A percentile compares a stretch with the other conserved stretches of the same genome.
These are phyloP conservation scores for Picea abies DNA, from an alignment of 83 land plant genomes.

Conservation along the genomic window DNA sequence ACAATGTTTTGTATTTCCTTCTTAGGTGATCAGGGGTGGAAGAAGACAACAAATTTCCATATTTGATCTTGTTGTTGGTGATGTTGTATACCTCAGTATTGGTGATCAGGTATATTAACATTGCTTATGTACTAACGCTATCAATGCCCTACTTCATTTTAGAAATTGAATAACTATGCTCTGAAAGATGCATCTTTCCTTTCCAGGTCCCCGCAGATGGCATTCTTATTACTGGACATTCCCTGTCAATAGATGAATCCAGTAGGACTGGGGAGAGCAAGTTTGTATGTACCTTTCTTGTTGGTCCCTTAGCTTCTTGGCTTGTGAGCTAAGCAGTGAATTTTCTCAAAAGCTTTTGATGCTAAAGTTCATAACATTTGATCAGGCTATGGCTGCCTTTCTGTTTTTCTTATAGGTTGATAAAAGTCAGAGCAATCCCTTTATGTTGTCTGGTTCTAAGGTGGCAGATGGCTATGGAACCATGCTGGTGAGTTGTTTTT, in stretches of 20 bases:
- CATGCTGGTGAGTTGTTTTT: constrained; percentile 72
- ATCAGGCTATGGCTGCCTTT: no score
- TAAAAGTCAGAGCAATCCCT: constrained; percentile 72
- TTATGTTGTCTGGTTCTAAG: constrained; percentile 91
- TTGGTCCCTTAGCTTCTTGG: no score
- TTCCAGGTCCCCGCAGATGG: constrained; percentile 74
- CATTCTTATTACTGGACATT: constrained; percentile 47
- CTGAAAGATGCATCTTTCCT: neutral
- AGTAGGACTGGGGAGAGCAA: constrained; percentile 89
- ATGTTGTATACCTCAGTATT: constrained; percentile 75
- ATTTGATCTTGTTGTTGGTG: constrained; percentile 83
- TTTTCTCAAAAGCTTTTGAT: neutral
- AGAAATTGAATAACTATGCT: no score
- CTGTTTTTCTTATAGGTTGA: constrained; percentile 45
- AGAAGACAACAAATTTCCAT: constrained; percentile 62
- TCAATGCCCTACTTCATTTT: no score
- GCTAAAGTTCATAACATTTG: neutral
- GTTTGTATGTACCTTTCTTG: constrained; percentile 42
- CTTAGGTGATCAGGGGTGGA: constrained; percentile 74
- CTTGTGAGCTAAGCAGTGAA: neutral
- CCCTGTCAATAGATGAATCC: constrained; percentile 85
- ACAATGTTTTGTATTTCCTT: neutral
- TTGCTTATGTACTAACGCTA: neutral
- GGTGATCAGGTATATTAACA: constrained; percentile 72
- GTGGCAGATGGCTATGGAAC: constrained; percentile 91